Base-by-base conservation (phyloP, 306 rosid genomes). In the Prunus salicina region DNA sequence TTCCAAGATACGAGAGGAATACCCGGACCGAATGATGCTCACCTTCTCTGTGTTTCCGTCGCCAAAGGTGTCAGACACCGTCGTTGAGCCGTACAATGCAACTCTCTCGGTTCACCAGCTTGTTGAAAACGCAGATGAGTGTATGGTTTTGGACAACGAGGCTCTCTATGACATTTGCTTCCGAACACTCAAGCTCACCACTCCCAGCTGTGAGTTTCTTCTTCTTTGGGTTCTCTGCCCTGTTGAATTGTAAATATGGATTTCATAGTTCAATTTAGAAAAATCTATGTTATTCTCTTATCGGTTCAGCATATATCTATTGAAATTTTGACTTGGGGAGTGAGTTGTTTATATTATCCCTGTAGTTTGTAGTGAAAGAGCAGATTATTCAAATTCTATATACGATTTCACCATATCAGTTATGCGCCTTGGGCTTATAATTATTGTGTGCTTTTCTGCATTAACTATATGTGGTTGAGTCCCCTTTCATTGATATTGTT, bases 91-190 rank as follows among this genome's bases (percentile, higher is more conserved):
- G 5, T 87, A 87, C 82, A 87, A 87, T 16, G 91, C 91, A 5
- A 87, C 91, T 3, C 91, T 87, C 34, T 87, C 89, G 2, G 91
- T 87, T 80, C 91, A 87, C 58, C 91, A 87, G 80, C 91, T 87
- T 46, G 89, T 87, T 65, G 91, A 87, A 62, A 87, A 87, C 70
- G 91, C 89, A 12, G 89, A 87, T 30, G 91, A 87, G 77, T 87
- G 91, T 68, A 87, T 85, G 91, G 91, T 87, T 12, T 83, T 87
- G 86, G 91, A 87, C 67, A 87, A 87, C 15, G 91, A 87, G 67
- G 89, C 91, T 16, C 87, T 87, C 45, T 87, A 87, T 55, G 91
- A 87, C 67, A 87, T 87, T 67, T 87, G 89, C 84, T 87, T 87
- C 81, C 77, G 89, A 8, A 87, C 89, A 3, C 83, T 87, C 10